A percentile compares a stretch with the other conserved stretches of the same genome.
Conservation (phyloP, 2,329 filamentous ascomycete species). For the Fusarium humuli region DNA sequence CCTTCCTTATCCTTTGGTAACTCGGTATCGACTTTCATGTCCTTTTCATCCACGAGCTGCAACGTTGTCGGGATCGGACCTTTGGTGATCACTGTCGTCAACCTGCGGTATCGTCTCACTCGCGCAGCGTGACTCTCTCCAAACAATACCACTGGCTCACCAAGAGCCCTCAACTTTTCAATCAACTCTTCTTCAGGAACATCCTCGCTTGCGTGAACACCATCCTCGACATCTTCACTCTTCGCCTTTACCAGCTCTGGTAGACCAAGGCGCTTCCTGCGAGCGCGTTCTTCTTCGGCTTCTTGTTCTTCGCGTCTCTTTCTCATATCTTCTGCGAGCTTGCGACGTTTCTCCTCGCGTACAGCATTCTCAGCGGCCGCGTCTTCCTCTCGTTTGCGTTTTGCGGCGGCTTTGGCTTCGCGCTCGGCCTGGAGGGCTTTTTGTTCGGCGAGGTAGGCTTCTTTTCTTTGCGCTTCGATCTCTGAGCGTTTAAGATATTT, state of each 20-base stretch:
- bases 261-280: constrained; percentile 82
- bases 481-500: constrained; percentile 91
- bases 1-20: constrained; percentile 73
- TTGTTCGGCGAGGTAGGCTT: constrained; percentile 85
- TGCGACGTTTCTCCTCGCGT: constrained; percentile 84
- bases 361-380: constrained; percentile 74
- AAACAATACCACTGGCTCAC: constrained; percentile 81
- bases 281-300: constrained; percentile 75
- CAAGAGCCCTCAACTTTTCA: constrained; percentile 74
- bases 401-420: constrained; percentile 75
- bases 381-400: constrained; percentile 91
- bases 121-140: constrained; percentile 80
- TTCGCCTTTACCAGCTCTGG: constrained; percentile 70
- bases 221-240: constrained; percentile 58
- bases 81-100: constrained; percentile 71
- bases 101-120: constrained; percentile 76
- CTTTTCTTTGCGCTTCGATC: constrained; percentile 82
- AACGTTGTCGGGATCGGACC: constrained; percentile 91
- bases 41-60: constrained; percentile 80
- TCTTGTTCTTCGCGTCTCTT: constrained; percentile 77
- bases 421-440: constrained; percentile 78
- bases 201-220: constrained; percentile 66
- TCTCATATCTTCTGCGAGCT: constrained; percentile 83
- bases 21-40: constrained; percentile 83
- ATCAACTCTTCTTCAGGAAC: constrained; percentile 78